Evolutionary conservation across 2,329 filamentous ascomycete genomes (phyloP), one percentile per base, ranked within the genome.

Genomic region (Bimuria novae-zelandiae): DNA sequence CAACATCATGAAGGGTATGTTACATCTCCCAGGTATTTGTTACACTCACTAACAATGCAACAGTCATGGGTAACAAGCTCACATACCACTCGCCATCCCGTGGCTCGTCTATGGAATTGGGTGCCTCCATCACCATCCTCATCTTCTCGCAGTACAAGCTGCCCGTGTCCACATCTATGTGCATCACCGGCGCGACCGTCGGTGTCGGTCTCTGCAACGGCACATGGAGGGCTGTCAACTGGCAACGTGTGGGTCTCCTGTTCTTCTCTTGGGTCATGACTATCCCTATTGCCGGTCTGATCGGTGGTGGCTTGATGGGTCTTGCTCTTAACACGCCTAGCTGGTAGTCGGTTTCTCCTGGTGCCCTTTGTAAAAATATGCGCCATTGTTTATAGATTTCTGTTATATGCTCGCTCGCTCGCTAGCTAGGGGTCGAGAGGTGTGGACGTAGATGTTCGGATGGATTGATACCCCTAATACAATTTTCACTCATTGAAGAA

Each of bases 151-250:
- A 89, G 67, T 89, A 81, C 78, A 82, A 81, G 2, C 84, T 91
- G 0, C 88, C 88, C 27, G 88, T 90, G 16, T 90, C 87, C 0
- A 91, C 68, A 2, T 64, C 67, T 19, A 63, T 65, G 87, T 90
- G 88, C 71, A 89, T 91, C 72, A 90, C 88, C 4, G 88, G 88
- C 42, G 87, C 88, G 19, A 90, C 87, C 0, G 84, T 90, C 29
- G 88, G 88, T 45, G 88, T 90, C 43, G 88, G 86, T 62, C 82
- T 91, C 8, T 89, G 86, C 80, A 90, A 90, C 70, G 86, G 86
- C 29, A 84, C 81, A 22, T 54, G 83, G 48, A 85, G 83, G 74
- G 87, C 88, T 1, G 84, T 90, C 64, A 90, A 90, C 80, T 91
- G 56, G 55, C 63, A 89, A 74, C 85, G 86, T 67, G 84, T 90